These are phyloP conservation scores for Phytopythium montanum DNA, from an alignment of 352 stramenopile genomes.

Conservation along the genomic window DNA sequence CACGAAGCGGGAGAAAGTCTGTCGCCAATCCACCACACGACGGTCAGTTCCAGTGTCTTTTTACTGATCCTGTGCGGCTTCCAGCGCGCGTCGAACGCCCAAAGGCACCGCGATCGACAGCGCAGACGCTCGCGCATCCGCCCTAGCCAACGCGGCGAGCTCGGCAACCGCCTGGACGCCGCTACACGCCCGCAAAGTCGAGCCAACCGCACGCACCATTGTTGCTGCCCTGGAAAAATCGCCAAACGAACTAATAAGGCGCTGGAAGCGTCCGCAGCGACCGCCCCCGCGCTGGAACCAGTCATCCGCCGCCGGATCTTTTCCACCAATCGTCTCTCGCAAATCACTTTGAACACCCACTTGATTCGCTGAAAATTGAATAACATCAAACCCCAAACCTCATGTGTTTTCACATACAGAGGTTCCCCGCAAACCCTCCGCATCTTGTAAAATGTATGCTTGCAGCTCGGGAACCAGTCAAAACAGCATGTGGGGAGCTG, in stretches of 20 bases:
- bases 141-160: too few species aligned
- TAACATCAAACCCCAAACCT: not conserved
- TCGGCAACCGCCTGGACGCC: not conserved
- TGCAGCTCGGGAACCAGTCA: slow-evolving; percentile 14
- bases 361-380: slow-evolving; percentile 36
- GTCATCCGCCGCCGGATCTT: slow-evolving; percentile 57
- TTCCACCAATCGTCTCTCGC: slow-evolving; percentile 32
- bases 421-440: slow-evolving; percentile 9
- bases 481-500: not conserved
- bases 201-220: slow-evolving; percentile 55
- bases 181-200: not conserved
- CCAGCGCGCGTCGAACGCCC: not conserved
- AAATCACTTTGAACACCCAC: not conserved
- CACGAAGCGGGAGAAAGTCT: slow-evolving; percentile 99
- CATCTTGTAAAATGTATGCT: slow-evolving; percentile 14
- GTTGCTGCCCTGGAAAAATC: slow-evolving; percentile 73
- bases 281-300: slow-evolving; percentile 53
- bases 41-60: too few species aligned
- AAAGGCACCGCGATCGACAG: not conserved
- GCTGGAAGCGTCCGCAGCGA: slow-evolving; percentile 4
- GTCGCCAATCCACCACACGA: slow-evolving; percentile 1
- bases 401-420: not conserved
- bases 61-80: not conserved
- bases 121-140: not conserved
- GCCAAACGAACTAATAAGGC: slow-evolving; percentile 81